Evolutionary conservation across 1,139 yeast species (phyloP), one percentile per base, ranked within the genome.

Genomic region (Diutina rugosa): DNA sequence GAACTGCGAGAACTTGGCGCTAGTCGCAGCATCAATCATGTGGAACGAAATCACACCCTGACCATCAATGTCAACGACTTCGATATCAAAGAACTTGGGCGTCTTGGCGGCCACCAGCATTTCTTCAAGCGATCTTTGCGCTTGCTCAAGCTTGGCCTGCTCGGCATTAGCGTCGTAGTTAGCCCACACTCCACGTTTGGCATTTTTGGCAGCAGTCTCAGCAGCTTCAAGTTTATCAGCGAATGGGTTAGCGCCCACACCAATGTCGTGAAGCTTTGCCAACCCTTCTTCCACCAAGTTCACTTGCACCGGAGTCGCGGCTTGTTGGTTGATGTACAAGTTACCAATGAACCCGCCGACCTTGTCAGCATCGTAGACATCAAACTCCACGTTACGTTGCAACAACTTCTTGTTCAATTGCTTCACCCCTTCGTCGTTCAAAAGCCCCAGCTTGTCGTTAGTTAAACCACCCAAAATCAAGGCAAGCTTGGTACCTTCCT

Each of bases 291-390:
- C 77, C 60, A 87, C 74, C 57, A 90, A 73, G n/a, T 73, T 69
- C 6, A 78, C 72, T 63, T 87, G 90, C 57, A 86, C 76, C 14
- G 95, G 90, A 30, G 62, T 59, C 44, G 71, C 66, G 29, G 76
- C 71, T 55, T 77, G 76, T 8, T 81, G 77, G 29, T 79, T 79
- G 14, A 81, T 66, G 65, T 73, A 86, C 56, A 88, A 64, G 63
- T 85, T 81, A 56, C 96, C 95, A 65, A 88, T 81, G 63, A 89
- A 90, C 0, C 87, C 88, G 58, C 96, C 96, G 59, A 85, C 76
- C 65, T 84, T 87, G 67, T 90, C 97, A 57, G 80, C 79, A 59
- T 81, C 85, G 61, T 81, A 80, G 32, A 89, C 79, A 57, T 85
- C 85, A 61, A 89, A 74, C 61, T 80, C 84, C 55, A 88, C 86